phyloP scores from a whole-genome alignment of 1,139 yeast species.

The Yamadazyma aaseri region DNA sequence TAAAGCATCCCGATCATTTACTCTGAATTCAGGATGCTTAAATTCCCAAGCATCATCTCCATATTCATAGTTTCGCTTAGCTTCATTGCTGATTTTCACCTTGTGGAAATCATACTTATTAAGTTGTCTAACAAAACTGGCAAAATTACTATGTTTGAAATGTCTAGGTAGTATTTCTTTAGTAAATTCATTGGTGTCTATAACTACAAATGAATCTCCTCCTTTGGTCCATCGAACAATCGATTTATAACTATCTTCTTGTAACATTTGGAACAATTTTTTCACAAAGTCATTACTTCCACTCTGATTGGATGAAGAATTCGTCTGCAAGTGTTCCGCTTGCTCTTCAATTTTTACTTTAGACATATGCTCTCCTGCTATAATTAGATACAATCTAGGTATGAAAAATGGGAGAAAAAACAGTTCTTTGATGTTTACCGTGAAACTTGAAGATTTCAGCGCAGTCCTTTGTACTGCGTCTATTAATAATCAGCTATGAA shows the following conservation, averaged over 20 bases:
- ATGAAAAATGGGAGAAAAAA: too few species aligned
- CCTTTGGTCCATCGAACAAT: slow-evolving; percentile 80
- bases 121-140: slow-evolving; percentile 90
- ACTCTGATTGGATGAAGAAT: slow-evolving; percentile 30
- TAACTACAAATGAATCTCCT: slow-evolving; percentile 86
- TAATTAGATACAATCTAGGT: too few species aligned
- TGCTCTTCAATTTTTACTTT: slow-evolving; percentile 11
- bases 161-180: slow-evolving; percentile 82
- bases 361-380: too few species aligned
- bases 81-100: slow-evolving; percentile 63
- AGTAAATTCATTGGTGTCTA: slow-evolving; percentile 88
- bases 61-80: slow-evolving; percentile 51
- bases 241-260: slow-evolving; percentile 67
- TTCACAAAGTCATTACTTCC: slow-evolving; percentile 76
- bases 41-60: slow-evolving; percentile 94
- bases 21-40: slow-evolving; percentile 82
- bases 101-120: slow-evolving; percentile 97
- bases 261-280: slow-evolving; percentile 78
- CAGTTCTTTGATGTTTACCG: too few species aligned
- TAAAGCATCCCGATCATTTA: slow-evolving; percentile 66
- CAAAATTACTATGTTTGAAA: slow-evolving; percentile 91
- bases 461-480: too few species aligned
- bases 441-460: too few species aligned
- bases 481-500: too few species aligned
- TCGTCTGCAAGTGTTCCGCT: slow-evolving; percentile 14